Conservation (phyloP, 768 basidiomycete genomes). For the Phanerochaete sordida region DNA sequence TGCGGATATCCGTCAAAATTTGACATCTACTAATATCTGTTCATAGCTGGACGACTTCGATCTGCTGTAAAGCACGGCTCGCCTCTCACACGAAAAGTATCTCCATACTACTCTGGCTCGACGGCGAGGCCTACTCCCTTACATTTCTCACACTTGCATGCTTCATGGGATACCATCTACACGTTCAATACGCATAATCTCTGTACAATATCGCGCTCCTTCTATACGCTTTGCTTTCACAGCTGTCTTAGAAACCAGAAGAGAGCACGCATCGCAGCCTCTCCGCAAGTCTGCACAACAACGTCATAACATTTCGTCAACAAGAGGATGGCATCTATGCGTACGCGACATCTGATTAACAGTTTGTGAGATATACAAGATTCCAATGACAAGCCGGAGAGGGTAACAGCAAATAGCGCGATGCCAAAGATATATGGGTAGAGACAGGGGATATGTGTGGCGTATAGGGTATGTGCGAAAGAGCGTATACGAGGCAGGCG, state of each 20-base stretch:
- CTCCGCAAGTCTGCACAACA: background rate
- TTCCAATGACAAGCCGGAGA: background rate
- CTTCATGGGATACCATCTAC: background rate
- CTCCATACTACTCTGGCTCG: too few species aligned
- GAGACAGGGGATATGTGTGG: background rate
- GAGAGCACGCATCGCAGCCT: too few species aligned
- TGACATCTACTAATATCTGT: background rate
- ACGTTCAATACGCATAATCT: background rate
- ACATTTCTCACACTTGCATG: background rate
- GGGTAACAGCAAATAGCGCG: background rate
- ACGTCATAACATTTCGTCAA: background rate
- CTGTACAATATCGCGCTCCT: background rate
- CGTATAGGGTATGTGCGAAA: background rate
- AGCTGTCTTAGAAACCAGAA: background rate
- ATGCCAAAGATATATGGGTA: background rate
- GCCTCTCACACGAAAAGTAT: background rate
- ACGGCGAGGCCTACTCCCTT: background rate
- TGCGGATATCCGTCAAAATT: conserved; percentile 8
- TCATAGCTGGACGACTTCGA: conserved; percentile 91
- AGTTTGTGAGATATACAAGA: background rate
- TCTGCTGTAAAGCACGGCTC: conserved; percentile 45
- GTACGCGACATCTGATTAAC: conserved; percentile 3
- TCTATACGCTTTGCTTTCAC: background rate
- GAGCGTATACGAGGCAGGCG: background rate
- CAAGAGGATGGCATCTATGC: background rate